Percentiles rank a stretch among this genome's conserved stretches.
Conservation (phyloP, 192 early-diverging fungal genomes). For the Paraglomus brasilianum region DNA sequence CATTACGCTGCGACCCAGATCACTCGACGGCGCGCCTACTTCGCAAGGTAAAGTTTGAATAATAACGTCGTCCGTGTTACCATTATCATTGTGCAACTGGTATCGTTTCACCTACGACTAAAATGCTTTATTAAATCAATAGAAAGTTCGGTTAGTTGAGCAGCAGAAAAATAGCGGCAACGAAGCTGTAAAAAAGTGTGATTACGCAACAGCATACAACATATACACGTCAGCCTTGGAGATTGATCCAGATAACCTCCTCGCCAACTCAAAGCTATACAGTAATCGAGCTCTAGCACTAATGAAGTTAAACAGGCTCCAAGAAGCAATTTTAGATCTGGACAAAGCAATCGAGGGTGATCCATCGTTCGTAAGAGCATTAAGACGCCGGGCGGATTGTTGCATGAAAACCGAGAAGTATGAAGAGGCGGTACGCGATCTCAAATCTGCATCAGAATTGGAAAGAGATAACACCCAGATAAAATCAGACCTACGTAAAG, state of each 20-base stretch:
- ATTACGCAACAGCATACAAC: slow-evolving; percentile 61
- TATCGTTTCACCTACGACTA: no score
- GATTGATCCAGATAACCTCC: slow-evolving; percentile 61
- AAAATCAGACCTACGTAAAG: slow-evolving; percentile 45
- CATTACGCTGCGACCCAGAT: slow-evolving; percentile 78
- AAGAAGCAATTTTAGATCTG: slow-evolving; percentile 61
- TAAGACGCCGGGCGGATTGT: slow-evolving; percentile 74
- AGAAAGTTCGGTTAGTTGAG: slow-evolving; percentile 65
- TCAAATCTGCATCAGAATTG: slow-evolving; percentile 56
- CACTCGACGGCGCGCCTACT: slow-evolving; percentile 63
- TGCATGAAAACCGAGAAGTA: slow-evolving; percentile 70
- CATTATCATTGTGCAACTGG: neutral
- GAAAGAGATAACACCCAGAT: slow-evolving; percentile 60
- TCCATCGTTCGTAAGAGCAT: slow-evolving; percentile 67
- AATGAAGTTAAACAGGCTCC: slow-evolving; percentile 59
- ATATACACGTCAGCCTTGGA: slow-evolving; percentile 67
- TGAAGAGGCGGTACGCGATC: slow-evolving; percentile 79
- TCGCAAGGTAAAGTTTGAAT: slow-evolving; percentile 33
- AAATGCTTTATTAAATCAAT: slow-evolving; percentile 18
- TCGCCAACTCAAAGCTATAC: slow-evolving; percentile 65
- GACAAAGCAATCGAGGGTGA: slow-evolving; percentile 64
- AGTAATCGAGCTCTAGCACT: slow-evolving; percentile 75
- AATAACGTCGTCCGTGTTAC: neutral
- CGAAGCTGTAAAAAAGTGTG: slow-evolving; percentile 62
- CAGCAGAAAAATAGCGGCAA: slow-evolving; percentile 70